Evolutionary conservation across 2,329 filamentous ascomycete genomes (phyloP).

Genomic region (Cytospora chrysosperma): DNA sequence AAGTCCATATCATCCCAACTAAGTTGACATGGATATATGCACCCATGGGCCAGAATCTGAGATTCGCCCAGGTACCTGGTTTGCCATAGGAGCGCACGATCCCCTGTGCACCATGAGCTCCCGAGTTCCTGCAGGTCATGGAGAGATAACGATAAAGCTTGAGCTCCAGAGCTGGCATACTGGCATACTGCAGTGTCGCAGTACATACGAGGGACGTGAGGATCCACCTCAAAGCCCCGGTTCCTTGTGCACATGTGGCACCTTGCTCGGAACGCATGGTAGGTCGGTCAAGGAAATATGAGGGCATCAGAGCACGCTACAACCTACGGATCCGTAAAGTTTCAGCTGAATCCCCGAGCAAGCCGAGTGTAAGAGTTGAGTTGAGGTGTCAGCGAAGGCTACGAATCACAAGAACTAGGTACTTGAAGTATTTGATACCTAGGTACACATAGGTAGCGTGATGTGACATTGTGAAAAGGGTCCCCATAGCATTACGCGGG

Average conservation of each 20-base stretch:
- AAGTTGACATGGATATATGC: background rate
- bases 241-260: too few relatives aligned
- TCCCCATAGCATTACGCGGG: constrained; percentile 4
- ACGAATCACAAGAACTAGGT: background rate
- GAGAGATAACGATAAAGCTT: constrained; percentile 22
- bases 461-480: background rate
- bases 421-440: background rate
- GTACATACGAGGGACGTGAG: background rate
- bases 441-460: background rate
- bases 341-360: background rate
- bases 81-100: background rate
- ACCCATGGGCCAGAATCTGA: background rate
- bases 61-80: too few relatives aligned
- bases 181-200: background rate
- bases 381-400: background rate
- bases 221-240: background rate
- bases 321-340: too few relatives aligned
- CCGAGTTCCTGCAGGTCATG: constrained; percentile 9
- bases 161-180: constrained; percentile 1
- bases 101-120: background rate
- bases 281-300: constrained; percentile 8
- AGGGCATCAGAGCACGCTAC: background rate
- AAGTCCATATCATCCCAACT: background rate
- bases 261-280: background rate
- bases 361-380: background rate